A percentile compares a stretch with the other conserved stretches of the same genome.
Evolutionary conservation across 257 asterid species (phyloP).

Genomic region (Solanum bulbocastanum): DNA sequence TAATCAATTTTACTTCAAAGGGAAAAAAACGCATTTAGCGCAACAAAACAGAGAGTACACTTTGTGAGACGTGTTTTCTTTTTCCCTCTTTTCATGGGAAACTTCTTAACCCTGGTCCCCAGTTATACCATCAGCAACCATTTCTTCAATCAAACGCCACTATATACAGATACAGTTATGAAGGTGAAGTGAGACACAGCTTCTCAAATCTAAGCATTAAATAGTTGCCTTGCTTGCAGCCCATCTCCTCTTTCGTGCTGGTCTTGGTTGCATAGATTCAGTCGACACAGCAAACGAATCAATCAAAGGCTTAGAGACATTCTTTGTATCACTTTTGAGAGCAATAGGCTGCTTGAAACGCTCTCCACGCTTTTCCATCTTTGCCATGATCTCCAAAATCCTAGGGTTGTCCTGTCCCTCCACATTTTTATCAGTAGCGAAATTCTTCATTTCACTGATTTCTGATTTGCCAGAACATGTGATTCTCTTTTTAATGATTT

Average conservation of each 20-base stretch:
- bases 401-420: constrained; percentile 27
- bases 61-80: not conserved
- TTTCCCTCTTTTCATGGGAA: not conserved
- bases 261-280: constrained; percentile 28
- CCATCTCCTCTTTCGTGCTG: constrained; percentile 65
- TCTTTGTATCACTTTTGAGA: constrained; percentile 16
- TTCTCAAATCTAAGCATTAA: not conserved
- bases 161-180: not conserved
- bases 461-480: constrained; percentile 2
- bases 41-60: not conserved
- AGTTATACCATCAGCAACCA: not conserved
- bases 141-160: not conserved
- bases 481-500: not conserved
- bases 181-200: not conserved
- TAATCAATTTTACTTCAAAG: not conserved
- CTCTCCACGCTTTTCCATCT: constrained; percentile 56
- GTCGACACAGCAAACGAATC: constrained; percentile 9
- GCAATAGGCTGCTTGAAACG: constrained; percentile 43
- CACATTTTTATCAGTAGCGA: constrained; percentile 1
- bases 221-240: constrained; percentile 3
- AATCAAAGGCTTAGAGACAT: constrained; percentile 4
- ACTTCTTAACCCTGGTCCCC: not conserved
- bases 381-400: constrained; percentile 41
- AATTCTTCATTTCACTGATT: not conserved
- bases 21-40: not conserved